Percentiles rank a stretch among this genome's conserved stretches.
Conservation (phyloP, 495 filamentous ascomycete genomes). For the Annulohypoxylon moriforme region DNA sequence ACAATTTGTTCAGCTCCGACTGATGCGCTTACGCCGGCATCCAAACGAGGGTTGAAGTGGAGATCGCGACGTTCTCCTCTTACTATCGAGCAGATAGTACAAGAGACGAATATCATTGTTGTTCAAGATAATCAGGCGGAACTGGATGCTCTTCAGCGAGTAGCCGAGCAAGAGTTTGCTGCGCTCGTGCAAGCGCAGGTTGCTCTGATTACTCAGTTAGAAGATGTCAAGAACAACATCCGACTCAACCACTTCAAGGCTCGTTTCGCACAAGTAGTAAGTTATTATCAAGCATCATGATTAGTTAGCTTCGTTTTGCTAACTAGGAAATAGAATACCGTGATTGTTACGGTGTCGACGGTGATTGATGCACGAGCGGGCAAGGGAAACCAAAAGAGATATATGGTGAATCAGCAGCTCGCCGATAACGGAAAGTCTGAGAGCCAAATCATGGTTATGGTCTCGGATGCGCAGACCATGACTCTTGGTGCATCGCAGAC, state of each 20-base stretch:
- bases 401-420: constrained; percentile 50
- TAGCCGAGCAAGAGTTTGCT: constrained; percentile 52
- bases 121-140: constrained; percentile 46
- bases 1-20: constrained; percentile 40
- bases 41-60: constrained; percentile 42
- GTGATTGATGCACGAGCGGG: constrained; percentile 49
- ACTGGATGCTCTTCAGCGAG: constrained; percentile 45
- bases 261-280: constrained; percentile 50
- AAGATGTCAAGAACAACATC: constrained; percentile 55
- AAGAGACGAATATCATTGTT: constrained; percentile 46
- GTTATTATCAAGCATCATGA: background rate
- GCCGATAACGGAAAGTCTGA: constrained; percentile 52
- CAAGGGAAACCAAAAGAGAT: constrained; percentile 43
- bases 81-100: constrained; percentile 45
- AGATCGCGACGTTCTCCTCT: constrained; percentile 35
- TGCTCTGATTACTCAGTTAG: constrained; percentile 47
- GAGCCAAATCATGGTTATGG: constrained; percentile 49
- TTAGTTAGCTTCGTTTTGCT: background rate
- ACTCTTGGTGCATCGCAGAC: constrained; percentile 48
- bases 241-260: constrained; percentile 52
- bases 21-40: constrained; percentile 21
- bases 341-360: constrained; percentile 52
- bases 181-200: constrained; percentile 50
- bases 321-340: constrained; percentile 45
- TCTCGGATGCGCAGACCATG: constrained; percentile 48